Evolutionary conservation across 805 yeast species (phyloP).

Genomic region (Candida ipomoeae): DNA sequence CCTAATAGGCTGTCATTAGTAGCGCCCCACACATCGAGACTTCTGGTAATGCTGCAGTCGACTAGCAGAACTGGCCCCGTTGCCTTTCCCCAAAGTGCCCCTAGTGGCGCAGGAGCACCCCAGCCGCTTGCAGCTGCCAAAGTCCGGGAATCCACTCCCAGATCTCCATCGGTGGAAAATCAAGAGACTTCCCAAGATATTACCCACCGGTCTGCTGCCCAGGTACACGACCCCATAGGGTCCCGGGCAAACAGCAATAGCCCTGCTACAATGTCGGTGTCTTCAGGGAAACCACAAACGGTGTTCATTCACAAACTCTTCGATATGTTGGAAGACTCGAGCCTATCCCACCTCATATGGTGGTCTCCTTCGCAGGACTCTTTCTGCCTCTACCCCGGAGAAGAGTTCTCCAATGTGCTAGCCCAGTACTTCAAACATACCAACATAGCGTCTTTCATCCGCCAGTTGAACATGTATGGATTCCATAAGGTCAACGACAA

Average conservation of each 20-base stretch:
- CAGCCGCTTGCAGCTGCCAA: background rate
- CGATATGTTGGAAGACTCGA: slow-evolving; percentile 80
- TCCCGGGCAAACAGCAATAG: slow-evolving; percentile 8
- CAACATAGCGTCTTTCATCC: slow-evolving; percentile 40
- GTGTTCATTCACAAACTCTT: slow-evolving; percentile 84
- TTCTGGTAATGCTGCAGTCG: slow-evolving; percentile 1
- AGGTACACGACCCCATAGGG: slow-evolving; percentile 5
- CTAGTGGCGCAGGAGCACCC: background rate
- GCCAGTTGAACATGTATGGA: slow-evolving; percentile 45
- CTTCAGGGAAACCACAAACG: slow-evolving; percentile 34
- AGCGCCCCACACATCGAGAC: background rate
- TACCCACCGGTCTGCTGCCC: background rate
- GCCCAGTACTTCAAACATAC: slow-evolving; percentile 49
- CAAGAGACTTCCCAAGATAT: background rate
- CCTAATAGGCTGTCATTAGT: background rate
- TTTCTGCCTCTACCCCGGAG: slow-evolving; percentile 79
- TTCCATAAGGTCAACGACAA: slow-evolving; percentile 43
- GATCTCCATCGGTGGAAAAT: slow-evolving; percentile 2
- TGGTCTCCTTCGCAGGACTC: slow-evolving; percentile 74
- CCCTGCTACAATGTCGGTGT: slow-evolving; percentile 8
- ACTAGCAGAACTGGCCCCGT: slow-evolving; percentile 2
- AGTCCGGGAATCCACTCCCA: slow-evolving; percentile 2
- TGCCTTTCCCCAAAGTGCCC: slow-evolving; percentile 4
- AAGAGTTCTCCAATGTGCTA: slow-evolving; percentile 76
- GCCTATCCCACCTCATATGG: slow-evolving; percentile 73